Percentiles rank a stretch among this genome's conserved stretches.
Evolutionary conservation across 257 asterid genomes (phyloP).

Genomic region (Cinchona pubescens): DNA sequence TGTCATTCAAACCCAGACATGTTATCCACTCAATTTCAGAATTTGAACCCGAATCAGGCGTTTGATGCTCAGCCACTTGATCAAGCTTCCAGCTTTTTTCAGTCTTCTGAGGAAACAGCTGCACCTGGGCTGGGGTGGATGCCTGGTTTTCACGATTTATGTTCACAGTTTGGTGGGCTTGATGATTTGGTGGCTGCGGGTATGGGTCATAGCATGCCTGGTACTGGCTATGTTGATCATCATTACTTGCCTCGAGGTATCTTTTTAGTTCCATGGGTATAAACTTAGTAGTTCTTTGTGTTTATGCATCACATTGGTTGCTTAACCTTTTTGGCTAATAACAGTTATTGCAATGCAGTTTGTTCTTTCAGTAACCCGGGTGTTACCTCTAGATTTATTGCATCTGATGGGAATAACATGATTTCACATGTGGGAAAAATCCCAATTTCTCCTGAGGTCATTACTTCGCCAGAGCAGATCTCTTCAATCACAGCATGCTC

Average conservation of each 20-base stretch:
- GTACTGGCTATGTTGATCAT: constrained; percentile 14
- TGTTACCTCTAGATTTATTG: constrained; percentile 13
- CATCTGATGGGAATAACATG: constrained; percentile 27
- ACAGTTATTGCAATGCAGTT: constrained; percentile 21
- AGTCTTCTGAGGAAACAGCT: constrained; percentile 7
- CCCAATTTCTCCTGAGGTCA: constrained; percentile 20
- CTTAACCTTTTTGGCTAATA: constrained; percentile 8
- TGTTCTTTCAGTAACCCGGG: constrained; percentile 19
- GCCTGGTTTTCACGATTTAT: constrained; percentile 20
- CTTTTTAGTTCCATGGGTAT: constrained; percentile 6
- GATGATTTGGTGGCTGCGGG: constrained; percentile 22
- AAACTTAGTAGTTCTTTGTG: not conserved
- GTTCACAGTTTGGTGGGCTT: constrained; percentile 12
- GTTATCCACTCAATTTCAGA: not conserved
- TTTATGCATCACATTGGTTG: constrained; percentile 3
- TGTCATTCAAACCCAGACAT: not conserved
- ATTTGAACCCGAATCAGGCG: not conserved
- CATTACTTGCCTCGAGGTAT: constrained; percentile 22
- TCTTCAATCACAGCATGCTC: constrained; percentile 42
- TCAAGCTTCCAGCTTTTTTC: not conserved
- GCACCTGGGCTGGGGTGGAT: not conserved
- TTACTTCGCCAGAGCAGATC: constrained; percentile 40
- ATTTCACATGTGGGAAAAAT: constrained; percentile 18
- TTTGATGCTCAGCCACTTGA: not conserved
- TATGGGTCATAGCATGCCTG: constrained; percentile 12